Base-by-base conservation (phyloP, 1,284 basidiomycete species). In the Naganishia sp. region DNA sequence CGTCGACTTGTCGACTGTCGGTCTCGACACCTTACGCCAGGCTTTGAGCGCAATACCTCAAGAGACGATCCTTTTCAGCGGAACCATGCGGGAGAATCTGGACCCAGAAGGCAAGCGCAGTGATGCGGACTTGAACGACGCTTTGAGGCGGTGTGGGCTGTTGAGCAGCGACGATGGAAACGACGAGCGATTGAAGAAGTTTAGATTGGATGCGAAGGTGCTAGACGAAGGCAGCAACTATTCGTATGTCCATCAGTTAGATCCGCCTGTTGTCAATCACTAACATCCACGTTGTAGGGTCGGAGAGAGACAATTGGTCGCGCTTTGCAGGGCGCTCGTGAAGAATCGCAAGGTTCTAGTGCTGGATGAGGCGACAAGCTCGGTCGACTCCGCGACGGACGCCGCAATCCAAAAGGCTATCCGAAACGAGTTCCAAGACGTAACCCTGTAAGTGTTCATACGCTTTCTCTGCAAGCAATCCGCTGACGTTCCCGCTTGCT, bases 401-500 rank as follows among this genome's bases (percentile, higher is more conserved):
- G 84, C 87, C 0, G 85, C 87, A 72, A 80, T 91, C 28, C 89
- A 90, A 75, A 81, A 81, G 23, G 89, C 88, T 1, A 90, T 92
- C 64, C 85, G 87, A 69, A 82, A 81, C 13, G 88, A 91, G 72
- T 88, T 90, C 70, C 79, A 83, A 2, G 67, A 70, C 46, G 71
- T 72, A 53, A 79, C 77, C 1, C 28, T 66, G 70, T 72, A 70
- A 80, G 17, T 60, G 67, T 9, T 25, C 25, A 21, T 80, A 32
- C 3, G 18, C 21, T 28, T 39, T 2, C 17, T 41, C 3, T 17
- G 7, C 23, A 13, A 23, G 39, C 23, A 21, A 6, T 5, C 28
- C n/a, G n/a, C 25, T n/a, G 11, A 56, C 2, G 5, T 17, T 18
- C 11, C 23, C 3, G 9, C 17, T 9, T 46, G 42, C 23, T 46